phyloP scores from a whole-genome alignment of 306 rosid species.

The Medicago ruthenica region DNA sequence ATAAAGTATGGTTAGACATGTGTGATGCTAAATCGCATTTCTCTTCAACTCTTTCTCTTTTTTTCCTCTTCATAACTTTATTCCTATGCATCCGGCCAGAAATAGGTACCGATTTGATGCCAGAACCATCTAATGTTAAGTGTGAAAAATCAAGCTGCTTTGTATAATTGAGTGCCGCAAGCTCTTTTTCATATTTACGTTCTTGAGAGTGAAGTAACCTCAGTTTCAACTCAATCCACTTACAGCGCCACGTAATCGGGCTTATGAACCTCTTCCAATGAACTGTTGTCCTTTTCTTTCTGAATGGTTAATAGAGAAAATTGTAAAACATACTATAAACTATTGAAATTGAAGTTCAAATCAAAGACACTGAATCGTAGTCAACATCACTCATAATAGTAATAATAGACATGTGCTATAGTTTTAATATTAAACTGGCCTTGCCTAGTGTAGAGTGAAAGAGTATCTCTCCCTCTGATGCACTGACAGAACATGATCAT shows the following conservation, averaged over 20 bases:
- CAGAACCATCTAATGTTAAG: conserved; percentile 47
- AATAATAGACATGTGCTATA: neutral
- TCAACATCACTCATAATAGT: neutral
- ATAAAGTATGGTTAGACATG: conserved; percentile 63
- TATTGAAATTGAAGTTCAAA: neutral
- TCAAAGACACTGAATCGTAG: neutral
- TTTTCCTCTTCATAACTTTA: conserved; percentile 72
- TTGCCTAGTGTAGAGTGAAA: too few species aligned
- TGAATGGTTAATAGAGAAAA: conserved; percentile 44
- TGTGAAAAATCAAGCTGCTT: conserved; percentile 51
- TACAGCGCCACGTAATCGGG: conserved; percentile 78
- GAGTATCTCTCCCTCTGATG: too few species aligned
- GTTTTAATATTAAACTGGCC: too few species aligned
- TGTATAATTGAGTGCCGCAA: conserved; percentile 52
- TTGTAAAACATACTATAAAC: conserved; percentile 21
- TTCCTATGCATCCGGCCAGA: conserved; percentile 48
- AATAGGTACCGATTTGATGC: conserved; percentile 61
- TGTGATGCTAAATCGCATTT: conserved; percentile 53
- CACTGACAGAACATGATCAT: neutral
- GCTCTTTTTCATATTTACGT: conserved; percentile 61
- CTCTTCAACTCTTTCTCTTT: conserved; percentile 71
- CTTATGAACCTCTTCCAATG: conserved; percentile 76
- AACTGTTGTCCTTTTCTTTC: conserved; percentile 65
- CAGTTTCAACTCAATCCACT: conserved; percentile 76
- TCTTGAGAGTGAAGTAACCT: conserved; percentile 64